Base-by-base conservation (phyloP, 768 basidiomycete species). In the Suillus clintonianus region DNA sequence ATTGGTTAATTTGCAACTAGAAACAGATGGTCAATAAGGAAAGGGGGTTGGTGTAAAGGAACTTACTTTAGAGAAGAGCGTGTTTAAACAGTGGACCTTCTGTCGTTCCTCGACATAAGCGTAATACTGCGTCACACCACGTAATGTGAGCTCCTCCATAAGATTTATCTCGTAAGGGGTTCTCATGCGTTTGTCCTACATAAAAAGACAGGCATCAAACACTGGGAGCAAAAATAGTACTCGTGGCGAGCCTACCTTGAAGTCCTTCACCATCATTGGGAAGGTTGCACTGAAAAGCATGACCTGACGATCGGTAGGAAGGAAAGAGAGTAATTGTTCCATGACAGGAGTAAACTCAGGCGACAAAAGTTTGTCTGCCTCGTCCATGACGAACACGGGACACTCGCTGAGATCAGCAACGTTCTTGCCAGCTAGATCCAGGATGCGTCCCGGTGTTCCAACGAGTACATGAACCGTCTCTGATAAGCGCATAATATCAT, bases 231-330 rank as follows among this genome's bases (percentile, higher is more conserved):
- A 39, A 41, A 10, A 7, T n/a, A 48, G 32, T 45, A 30, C n/a
- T 45, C 22, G 22, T 45, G 58, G 45, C 4, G 47, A 62, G 30
- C 62, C 50, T 56, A 92, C 97, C 85, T 98, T 97, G 86, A 99
- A 99, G 77, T 98, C 95, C 78, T 98, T 98, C 74, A 99, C 97
- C 73, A 97, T 95, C 85, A 97, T 86, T 10, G 97, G 97, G 86
- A 99, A 99, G 32, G 97, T 99, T 55, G 97, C 97, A 60, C 95
- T 97, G 81, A 99, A 99, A 67, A 99, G 84, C 97, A 98, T 98
- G 74, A 99, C 95, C 81, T 99, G 97, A 61, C 95, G 86, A 72
- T 91, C 86, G 61, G 83, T 74, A 34, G 95, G 94, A 62, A 97
- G 84, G 80, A 91, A 94, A 34, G 85, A 84, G 63, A 99, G 85